Evolutionary conservation across 768 basidiomycete species (phyloP).

Genomic region (Tulasnella sp.): DNA sequence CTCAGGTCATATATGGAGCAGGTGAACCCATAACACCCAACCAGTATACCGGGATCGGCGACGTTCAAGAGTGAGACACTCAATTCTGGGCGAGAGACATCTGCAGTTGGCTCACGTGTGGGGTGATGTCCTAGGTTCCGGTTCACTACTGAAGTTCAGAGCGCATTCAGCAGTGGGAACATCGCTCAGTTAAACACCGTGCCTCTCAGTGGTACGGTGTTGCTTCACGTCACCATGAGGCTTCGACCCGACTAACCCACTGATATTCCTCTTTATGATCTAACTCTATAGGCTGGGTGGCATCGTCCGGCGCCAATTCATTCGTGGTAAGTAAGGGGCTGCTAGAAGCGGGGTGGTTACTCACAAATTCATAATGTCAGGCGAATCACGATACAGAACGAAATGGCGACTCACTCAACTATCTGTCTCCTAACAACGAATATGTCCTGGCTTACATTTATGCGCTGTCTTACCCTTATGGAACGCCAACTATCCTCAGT

Average conservation of each 20-base stretch:
- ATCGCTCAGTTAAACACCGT: conserved; percentile 43
- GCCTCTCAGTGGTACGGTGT: conserved; percentile 33
- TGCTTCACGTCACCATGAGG: conserved; percentile 27
- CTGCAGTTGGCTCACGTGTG: neutral
- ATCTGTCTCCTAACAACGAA: conserved; percentile 50
- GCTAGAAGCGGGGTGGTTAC: neutral
- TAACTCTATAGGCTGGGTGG: conserved; percentile 42
- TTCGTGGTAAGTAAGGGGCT: conserved; percentile 34
- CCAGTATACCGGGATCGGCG: conserved; percentile 44
- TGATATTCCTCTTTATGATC: neutral
- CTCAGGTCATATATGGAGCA: conserved; percentile 30
- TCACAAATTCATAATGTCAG: neutral
- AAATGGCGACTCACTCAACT: conserved; percentile 42
- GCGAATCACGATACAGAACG: conserved; percentile 64
- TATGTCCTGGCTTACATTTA: conserved; percentile 52
- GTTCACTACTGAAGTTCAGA: conserved; percentile 42
- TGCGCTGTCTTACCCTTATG: conserved; percentile 49
- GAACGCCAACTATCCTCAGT: conserved; percentile 52
- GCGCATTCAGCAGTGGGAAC: conserved; percentile 41
- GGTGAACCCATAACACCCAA: conserved; percentile 46
- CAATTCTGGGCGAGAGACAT: neutral
- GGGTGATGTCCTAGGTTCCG: conserved; percentile 34
- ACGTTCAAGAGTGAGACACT: conserved; percentile 49
- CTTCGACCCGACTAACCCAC: neutral
- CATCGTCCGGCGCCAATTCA: conserved; percentile 43